Base-by-base conservation (phyloP, 179 eudicot genomes). In the Monotropa hypopitys region DNA sequence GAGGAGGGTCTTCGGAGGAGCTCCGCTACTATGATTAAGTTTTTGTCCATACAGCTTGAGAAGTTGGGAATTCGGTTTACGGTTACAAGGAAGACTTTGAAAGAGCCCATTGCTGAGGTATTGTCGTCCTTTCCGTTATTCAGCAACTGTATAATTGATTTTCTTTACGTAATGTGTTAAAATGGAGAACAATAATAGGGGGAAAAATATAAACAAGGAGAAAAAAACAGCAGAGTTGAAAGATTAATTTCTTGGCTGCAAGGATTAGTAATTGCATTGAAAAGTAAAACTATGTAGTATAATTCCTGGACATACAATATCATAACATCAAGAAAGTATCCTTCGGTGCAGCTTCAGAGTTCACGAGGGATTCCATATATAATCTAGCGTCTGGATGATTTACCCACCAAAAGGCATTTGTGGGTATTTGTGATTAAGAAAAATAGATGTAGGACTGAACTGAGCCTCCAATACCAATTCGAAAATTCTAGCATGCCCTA, bases 81-180 rank as follows among this genome's bases (percentile, higher is more conserved):
- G 75, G 89, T 93, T 62, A 85, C 88, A 4, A 85, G 94, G 88
- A 91, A 87, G 76, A 33, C 92, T 67, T 69, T 93, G 82, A 93
- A 90, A 79, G 94, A 91, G 18, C 98, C 99, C 42, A 91, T 96
- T 79, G 81, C 92, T 66, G 91, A 93, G 99, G 99, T 95, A 90
- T 63, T 53, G 20, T 21, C 65, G 62, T 47, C 21, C 51, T 77
- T 35, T 32, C 7, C 38, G 0, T 20, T 72, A 16, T 47, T 70
- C 35, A 4, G 33, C 23, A 7, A 21, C 11, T 70, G 18, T 28
- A 28, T 70, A 7, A 49, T 70, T 46, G 38, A 8, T 30, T 30
- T 50, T 6, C 15, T 30, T 30, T 23, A 28, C 12, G 28, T 20
- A 13, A 70, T 15, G 40, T 47, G 38, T 49, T 26, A 26, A 15